Evolutionary conservation across 2,329 filamentous ascomycete species (phyloP).

Genomic region (Cordyceps tenuipes): DNA sequence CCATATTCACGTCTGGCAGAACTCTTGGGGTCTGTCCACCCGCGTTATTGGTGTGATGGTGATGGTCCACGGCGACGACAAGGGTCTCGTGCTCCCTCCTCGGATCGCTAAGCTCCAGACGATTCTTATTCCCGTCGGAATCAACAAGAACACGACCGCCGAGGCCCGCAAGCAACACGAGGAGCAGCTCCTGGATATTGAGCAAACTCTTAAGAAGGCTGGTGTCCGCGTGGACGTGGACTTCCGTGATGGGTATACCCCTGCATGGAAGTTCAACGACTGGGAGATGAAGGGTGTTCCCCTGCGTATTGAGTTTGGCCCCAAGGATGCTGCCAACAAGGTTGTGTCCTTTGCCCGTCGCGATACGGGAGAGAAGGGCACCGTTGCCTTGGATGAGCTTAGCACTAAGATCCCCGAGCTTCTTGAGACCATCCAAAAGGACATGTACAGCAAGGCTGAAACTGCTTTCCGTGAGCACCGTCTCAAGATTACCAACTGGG

Average conservation of each 20-base stretch:
- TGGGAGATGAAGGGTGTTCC: conserved; percentile 97
- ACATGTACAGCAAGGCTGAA: conserved; percentile 72
- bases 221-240: conserved; percentile 76
- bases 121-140: conserved; percentile 83
- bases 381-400: conserved; percentile 67
- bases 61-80: conserved; percentile 95
- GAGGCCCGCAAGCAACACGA: conserved; percentile 72
- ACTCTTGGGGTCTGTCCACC: conserved; percentile 97
- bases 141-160: conserved; percentile 77
- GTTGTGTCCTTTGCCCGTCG: conserved; percentile 81
- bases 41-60: conserved; percentile 98
- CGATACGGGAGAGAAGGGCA: conserved; percentile 77
- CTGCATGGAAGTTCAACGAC: conserved; percentile 98
- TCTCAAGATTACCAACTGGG: conserved; percentile 76
- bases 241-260: conserved; percentile 81
- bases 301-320: conserved; percentile 88
- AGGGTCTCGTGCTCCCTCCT: conserved; percentile 87
- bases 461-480: conserved; percentile 72
- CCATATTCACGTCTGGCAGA: conserved; percentile 90
- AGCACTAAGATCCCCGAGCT: conserved; percentile 66
- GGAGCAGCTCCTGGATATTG: conserved; percentile 65
- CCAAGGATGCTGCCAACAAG: conserved; percentile 81
- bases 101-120: conserved; percentile 80
- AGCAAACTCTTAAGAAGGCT: conserved; percentile 58
- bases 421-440: conserved; percentile 81